Percentiles rank a stretch among this genome's conserved stretches.
Conservation (phyloP, 1,139 yeast species). For the Suhomyces yuchorum region DNA sequence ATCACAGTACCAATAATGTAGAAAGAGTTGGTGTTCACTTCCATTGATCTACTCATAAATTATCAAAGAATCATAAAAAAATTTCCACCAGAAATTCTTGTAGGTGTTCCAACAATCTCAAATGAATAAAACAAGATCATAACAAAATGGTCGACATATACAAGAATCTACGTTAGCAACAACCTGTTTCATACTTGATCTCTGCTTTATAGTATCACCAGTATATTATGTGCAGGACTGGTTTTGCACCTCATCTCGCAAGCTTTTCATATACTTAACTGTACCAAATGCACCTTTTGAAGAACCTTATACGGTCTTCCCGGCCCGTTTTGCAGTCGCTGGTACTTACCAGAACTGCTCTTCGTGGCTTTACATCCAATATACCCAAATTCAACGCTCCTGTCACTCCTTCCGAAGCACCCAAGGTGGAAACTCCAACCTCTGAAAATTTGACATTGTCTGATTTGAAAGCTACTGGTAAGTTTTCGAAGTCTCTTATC, state of each 20-base stretch:
- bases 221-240: not conserved
- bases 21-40: too few species aligned
- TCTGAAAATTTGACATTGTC: slow-evolving; percentile 7
- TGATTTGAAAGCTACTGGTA: slow-evolving; percentile 13
- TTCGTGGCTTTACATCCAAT: not conserved
- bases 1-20: too few species aligned
- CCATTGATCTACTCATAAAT: too few species aligned
- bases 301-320: slow-evolving; percentile 5
- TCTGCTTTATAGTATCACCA: too few species aligned
- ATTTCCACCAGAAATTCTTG: too few species aligned
- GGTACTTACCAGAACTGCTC: not conserved
- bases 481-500: slow-evolving; percentile 16
- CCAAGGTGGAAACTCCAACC: not conserved
- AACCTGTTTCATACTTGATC: too few species aligned
- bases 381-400: not conserved
- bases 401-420: not conserved
- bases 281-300: not conserved
- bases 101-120: too few species aligned
- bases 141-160: too few species aligned
- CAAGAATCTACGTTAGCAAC: too few species aligned
- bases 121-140: too few species aligned
- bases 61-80: too few species aligned
- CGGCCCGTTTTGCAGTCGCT: not conserved
- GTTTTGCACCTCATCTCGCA: not conserved
- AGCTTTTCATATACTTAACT: not conserved